Conservation (phyloP, 192 early-diverging fungal genomes). For the Backusella circina region DNA sequence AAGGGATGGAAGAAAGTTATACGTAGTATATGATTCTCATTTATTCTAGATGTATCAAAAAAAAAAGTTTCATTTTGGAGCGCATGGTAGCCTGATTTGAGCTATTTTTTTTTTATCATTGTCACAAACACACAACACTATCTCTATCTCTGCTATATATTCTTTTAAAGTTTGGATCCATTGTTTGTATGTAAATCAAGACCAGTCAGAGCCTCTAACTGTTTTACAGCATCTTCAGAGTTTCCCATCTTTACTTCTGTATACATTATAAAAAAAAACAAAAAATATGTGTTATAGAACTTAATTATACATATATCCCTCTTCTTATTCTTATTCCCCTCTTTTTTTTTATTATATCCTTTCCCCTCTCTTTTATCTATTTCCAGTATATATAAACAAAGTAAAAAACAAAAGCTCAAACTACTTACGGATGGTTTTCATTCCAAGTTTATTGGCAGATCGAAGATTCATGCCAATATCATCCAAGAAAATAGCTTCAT, state of each 20-base stretch:
- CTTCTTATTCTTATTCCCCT: background rate
- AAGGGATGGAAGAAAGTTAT: slow-evolving; percentile 3
- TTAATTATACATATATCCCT: background rate
- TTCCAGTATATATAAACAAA: background rate
- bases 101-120: background rate
- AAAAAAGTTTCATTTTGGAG: background rate
- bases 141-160: background rate
- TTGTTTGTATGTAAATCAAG: slow-evolving; percentile 18
- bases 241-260: slow-evolving; percentile 47
- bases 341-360: background rate
- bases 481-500: slow-evolving; percentile 76
- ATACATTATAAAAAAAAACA: background rate
- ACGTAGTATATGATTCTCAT: background rate
- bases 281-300: background rate
- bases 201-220: slow-evolving; percentile 43
- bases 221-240: slow-evolving; percentile 44
- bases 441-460: slow-evolving; percentile 66
- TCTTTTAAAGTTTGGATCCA: background rate
- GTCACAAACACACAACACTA: background rate
- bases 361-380: background rate
- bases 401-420: background rate
- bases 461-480: slow-evolving; percentile 80
- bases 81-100: background rate
- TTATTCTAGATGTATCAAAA: background rate
- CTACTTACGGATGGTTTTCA: slow-evolving; percentile 61